Evolutionary conservation across 176 grass and related monocot species (phyloP).

Genomic region (Eragrostis curvula): DNA sequence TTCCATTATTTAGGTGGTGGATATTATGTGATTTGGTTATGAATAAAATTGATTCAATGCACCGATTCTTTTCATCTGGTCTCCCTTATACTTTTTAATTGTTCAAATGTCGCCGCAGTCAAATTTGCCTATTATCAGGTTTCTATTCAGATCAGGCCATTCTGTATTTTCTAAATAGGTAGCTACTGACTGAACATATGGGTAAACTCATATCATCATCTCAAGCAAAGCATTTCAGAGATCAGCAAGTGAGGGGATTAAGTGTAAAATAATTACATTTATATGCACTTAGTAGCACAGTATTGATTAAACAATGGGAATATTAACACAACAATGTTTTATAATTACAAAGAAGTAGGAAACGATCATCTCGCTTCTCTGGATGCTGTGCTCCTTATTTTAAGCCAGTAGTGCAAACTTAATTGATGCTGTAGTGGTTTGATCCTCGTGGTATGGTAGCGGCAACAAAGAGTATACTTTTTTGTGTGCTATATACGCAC

Average conservation of each 20-base stretch:
- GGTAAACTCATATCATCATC: background rate
- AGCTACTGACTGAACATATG: background rate
- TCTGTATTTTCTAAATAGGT: background rate
- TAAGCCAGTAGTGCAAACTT: background rate
- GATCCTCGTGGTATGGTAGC: background rate
- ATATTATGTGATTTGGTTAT: constrained; percentile 29
- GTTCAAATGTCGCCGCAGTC: background rate
- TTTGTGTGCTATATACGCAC: background rate
- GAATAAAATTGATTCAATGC: constrained; percentile 46
- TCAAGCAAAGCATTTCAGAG: background rate
- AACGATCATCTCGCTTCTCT: background rate
- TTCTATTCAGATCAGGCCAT: background rate
- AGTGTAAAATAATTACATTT: background rate
- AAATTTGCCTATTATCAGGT: background rate
- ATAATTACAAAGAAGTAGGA: constrained; percentile 14
- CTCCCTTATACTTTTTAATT: background rate
- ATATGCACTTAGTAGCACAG: background rate
- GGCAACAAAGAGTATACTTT: background rate
- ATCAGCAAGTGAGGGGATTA: background rate
- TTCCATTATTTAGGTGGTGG: constrained; percentile 31
- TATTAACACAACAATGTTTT: background rate
- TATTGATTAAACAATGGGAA: background rate
- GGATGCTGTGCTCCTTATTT: background rate
- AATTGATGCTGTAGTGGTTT: background rate
- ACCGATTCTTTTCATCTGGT: background rate